Evolutionary conservation across 352 stramenopile genomes (phyloP), one percentile per base, ranked within the genome.

Genomic region (Globisporangium paroecandrum): DNA sequence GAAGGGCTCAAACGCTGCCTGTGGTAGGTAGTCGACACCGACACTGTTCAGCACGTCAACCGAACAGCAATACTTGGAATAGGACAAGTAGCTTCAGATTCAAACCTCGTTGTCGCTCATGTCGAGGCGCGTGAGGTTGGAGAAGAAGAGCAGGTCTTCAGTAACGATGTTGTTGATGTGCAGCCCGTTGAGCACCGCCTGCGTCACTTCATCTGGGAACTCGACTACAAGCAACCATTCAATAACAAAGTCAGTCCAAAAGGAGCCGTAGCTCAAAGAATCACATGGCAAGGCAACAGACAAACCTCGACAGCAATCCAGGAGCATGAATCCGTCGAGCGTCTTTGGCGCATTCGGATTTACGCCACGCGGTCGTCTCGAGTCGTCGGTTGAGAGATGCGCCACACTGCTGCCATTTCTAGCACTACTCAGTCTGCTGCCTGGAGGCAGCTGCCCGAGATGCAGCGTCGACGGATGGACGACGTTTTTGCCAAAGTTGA

Each of bases 61-160:
- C 41, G 4, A 49, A 20, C 13, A 20, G 6, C 1, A n/a, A 20
- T n/a, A n/a, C 15, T 49, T 49, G 41, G 2, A 47, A 49, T n/a
- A 4, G 15, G 18, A 10, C 43, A 51, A 51, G 4, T 51, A 8
- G 18, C 43, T 22, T 12, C 43, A 4, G 43, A 51, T 22, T 22
- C 18, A 51, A 22, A 51, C 43, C 75, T 94, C 81, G 59, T 94
- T 94, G 74, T 94, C 86, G 66, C 86, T 93, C 75, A 94, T 89
- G 58, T 94, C 86, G 29, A 93, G 72, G 1, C 82, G 80, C 58
- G 72, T 69, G 68, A 94, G 76, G 57, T 83, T 93, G 4, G 77
- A 86, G 51, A 93, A 94, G 73, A 91, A 94, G 36, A 92, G 76
- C 51, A 94, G 54, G 59, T 94, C 84, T 46, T 94, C 86, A 0